Conservation (phyloP, 2,329 filamentous ascomycete genomes). For the Epichloe typhina region DNA sequence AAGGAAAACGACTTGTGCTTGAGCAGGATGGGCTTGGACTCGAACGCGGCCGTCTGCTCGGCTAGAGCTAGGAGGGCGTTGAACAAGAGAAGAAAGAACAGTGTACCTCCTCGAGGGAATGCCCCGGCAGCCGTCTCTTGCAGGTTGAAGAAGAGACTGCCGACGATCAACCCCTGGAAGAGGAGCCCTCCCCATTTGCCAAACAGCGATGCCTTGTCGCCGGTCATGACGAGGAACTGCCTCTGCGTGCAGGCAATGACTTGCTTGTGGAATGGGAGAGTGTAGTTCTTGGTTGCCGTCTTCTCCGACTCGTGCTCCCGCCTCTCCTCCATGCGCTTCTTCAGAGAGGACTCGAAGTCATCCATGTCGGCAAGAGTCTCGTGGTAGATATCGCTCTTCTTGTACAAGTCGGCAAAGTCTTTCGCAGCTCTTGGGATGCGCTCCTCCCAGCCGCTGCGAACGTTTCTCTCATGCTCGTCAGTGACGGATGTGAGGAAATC, state of each 20-base stretch:
- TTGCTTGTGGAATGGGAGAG: constrained; percentile 61
- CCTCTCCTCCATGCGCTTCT: constrained; percentile 29
- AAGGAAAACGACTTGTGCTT: constrained; percentile 62
- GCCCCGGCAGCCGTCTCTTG: constrained; percentile 46
- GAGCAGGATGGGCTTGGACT: constrained; percentile 49
- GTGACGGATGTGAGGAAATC: constrained; percentile 72
- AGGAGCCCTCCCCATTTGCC: constrained; percentile 73
- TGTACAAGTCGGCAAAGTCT: constrained; percentile 55
- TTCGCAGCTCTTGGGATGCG: constrained; percentile 55
- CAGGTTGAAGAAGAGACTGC: constrained; percentile 65
- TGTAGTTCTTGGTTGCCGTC: constrained; percentile 58
- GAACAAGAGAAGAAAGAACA: constrained; percentile 42
- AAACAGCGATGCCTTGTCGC: constrained; percentile 61
- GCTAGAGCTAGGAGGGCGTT: constrained; percentile 55
- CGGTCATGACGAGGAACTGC: constrained; percentile 67
- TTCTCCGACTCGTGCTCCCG: constrained; percentile 52
- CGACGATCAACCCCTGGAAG: constrained; percentile 61
- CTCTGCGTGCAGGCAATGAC: constrained; percentile 57
- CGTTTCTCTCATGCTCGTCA: constrained; percentile 57
- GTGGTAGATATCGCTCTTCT: constrained; percentile 45
- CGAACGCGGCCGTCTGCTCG: constrained; percentile 55
- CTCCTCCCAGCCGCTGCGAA: constrained; percentile 51
- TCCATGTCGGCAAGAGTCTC: constrained; percentile 47
- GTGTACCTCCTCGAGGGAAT: constrained; percentile 37
- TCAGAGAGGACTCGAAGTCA: constrained; percentile 50